Conservation (phyloP, 139 green algal species). For the Gonium pectorale region DNA sequence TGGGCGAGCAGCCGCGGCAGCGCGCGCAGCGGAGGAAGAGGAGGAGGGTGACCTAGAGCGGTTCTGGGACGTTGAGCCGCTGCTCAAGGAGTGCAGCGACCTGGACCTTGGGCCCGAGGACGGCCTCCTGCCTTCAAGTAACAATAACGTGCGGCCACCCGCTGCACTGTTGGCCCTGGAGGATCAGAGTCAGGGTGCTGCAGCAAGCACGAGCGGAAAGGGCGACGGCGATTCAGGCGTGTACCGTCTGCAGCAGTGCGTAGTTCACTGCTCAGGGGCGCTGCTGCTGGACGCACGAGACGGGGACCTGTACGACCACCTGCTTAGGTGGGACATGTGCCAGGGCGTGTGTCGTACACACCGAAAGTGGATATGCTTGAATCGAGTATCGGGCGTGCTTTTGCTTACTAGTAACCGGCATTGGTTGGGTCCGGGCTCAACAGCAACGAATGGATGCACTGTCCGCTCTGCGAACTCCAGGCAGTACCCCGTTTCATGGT, state of each 20-base stretch:
- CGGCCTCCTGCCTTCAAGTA: neutral
- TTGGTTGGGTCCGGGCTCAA: too few species aligned
- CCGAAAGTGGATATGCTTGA: too few species aligned
- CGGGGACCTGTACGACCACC: slow-evolving; percentile 66
- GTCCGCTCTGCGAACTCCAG: too few species aligned
- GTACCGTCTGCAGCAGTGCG: slow-evolving; percentile 72
- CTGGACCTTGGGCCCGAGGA: slow-evolving; percentile 62
- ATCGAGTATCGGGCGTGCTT: too few species aligned
- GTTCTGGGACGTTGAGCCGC: slow-evolving; percentile 14
- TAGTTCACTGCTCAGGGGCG: slow-evolving; percentile 82
- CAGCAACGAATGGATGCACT: too few species aligned
- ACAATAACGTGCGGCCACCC: slow-evolving; percentile 51
- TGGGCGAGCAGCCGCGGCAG: neutral
- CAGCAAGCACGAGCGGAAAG: neutral
- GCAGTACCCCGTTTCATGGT: too few species aligned
- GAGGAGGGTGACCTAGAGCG: slow-evolving; percentile 22
- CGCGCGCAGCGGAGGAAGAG: slow-evolving; percentile 4
- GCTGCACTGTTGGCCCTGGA: slow-evolving; percentile 78
- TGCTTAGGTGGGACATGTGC: slow-evolving; percentile 44
- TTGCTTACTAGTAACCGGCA: too few species aligned
- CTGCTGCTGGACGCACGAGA: slow-evolving; percentile 83
- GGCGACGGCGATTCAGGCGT: slow-evolving; percentile 63
- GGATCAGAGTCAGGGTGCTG: slow-evolving; percentile 39
- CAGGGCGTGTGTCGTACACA: too few species aligned
- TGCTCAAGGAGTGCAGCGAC: slow-evolving; percentile 10